Evolutionary conservation across 2,329 filamentous ascomycete species (phyloP), one percentile per base, ranked within the genome.

Genomic region (Microcyclospora pomicola): DNA sequence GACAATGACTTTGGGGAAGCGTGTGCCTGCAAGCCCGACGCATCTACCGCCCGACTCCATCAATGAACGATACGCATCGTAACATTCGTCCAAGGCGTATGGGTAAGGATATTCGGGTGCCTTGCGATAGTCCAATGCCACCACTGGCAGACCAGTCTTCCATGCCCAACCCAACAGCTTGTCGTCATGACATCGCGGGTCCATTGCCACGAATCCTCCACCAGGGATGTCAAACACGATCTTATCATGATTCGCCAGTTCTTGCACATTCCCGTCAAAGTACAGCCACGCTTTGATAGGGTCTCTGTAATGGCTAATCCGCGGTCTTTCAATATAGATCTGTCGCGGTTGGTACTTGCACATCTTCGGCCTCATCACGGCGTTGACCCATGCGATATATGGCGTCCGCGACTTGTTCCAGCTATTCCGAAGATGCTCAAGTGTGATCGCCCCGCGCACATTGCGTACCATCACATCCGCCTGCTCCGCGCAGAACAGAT

Each of bases 401-500:
- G 91, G 87, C 7, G 85, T 87, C 0, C 76, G 92, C 10, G 82
- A 77, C 58, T 98, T 98, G 54, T 96, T 92, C 91, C 91, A 98
- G 39, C 84, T 84, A 6, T 95, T 79, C 5, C 91, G 74, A 51
- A 98, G 60, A 59, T 96, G 91, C 29, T 96, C 86, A 5, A 96
- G 77, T 0, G 87, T 96, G 52, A 96, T 64, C 44, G 80, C 81
- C 11, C 78, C 83, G 42, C 91, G 71, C 7, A 98, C 82, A 58
- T 91, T 91, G 44, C 88, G 74, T 11, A 95, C 88, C 63, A 96
- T 96, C 61, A 96, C 91, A 56, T 96, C 91, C 9, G 91, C 91
- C 54, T 85, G 80, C 60, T 96, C 88, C 0, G 91, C 86, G 11
- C 87, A 85, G 38, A 96, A 73, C 45, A 98, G 69, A 58, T 98